A percentile compares a stretch with the other conserved stretches of the same genome.
Conservation (phyloP, 2,329 filamentous ascomycete genomes). For the Albifimbria verrucaria region DNA sequence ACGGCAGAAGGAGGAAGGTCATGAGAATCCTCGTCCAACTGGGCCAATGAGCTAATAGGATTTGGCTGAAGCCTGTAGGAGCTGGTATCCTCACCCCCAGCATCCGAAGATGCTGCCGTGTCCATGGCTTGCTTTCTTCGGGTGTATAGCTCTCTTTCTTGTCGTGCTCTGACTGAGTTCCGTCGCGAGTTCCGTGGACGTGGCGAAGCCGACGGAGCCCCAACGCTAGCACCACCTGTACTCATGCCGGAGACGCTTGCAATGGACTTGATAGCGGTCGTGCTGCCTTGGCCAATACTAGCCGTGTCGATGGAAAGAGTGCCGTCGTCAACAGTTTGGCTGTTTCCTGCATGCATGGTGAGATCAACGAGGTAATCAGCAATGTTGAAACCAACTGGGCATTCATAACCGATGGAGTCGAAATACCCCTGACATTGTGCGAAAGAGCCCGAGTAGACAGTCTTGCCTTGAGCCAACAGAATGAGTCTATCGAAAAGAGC, state of each 20-base stretch:
- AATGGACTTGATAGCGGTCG: constrained; percentile 84
- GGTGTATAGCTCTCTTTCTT: constrained; percentile 88
- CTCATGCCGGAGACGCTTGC: constrained; percentile 78
- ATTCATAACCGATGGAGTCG: constrained; percentile 85
- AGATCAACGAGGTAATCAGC: constrained; percentile 96
- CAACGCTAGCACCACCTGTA: constrained; percentile 63
- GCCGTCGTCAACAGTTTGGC: constrained; percentile 53
- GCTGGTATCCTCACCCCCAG: constrained; percentile 47
- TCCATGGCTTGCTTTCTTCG: constrained; percentile 63
- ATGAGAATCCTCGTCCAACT: constrained; percentile 67
- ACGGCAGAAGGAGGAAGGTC: constrained; percentile 57
- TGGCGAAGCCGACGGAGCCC: constrained; percentile 54
- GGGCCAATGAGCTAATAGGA: constrained; percentile 40
- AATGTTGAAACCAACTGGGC: constrained; percentile 96
- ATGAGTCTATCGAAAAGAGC: constrained; percentile 94
- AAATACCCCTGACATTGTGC: constrained; percentile 88
- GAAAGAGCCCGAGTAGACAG: constrained; percentile 93
- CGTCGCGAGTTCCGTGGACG: constrained; percentile 69
- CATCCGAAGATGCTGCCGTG: constrained; percentile 61
- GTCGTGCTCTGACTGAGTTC: constrained; percentile 78
- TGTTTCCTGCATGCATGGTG: constrained; percentile 86
- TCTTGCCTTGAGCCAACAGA: constrained; percentile 80
- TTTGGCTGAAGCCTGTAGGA: constrained; percentile 51
- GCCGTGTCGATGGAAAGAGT: constrained; percentile 51
- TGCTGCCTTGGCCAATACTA: constrained; percentile 79